Base-by-base conservation (phyloP, 139 green algal genomes). In the Chloropicon primus region DNA sequence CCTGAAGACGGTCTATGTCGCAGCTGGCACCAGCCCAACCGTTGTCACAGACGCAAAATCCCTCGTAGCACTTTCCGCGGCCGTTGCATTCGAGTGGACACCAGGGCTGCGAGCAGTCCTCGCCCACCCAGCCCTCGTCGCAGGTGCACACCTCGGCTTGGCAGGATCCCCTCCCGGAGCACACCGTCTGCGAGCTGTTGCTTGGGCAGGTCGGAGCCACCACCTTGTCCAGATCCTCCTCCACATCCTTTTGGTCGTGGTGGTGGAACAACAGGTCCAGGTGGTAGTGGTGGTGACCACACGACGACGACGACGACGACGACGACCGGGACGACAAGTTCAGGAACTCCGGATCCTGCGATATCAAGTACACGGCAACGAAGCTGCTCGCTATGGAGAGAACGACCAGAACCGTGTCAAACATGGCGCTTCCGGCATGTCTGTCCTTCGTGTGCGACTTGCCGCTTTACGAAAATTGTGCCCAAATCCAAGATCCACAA, bases 41-140 rank as follows among this genome's bases (percentile, higher is more conserved):
- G 21, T 27, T 22, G 73, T 28, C 25, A 25, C 73, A 76, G 2
- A 76, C 28, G 24, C 73, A 76, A 2, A 53, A 28, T 2, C 73
- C 73, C 73, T 76, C 23, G 25, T 54, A 28, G 73, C 73, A 76
- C 24, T 21, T 76, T 3, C 73, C 73, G 2, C 28, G 2, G 2
- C 73, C 73, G 21, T 21, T 24, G 73, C 73, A 76, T 2, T 76
- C 28, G 73, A 3, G 21, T 2, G 73, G 73, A 5, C 73, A 76
- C 23, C 28, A 27, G 23, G 21, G 73, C 24, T 24, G 22, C 21
- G 21, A 27, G 73, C 73, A 76, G 73, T 76, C 73, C 21, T 27
- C 25, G 2, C 73, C 73, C 73, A 76, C 17, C 73, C 73, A 76
- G 24, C 73, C 73, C 17, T 23, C 73, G 2, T 76, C 73, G 73